Evolutionary conservation across 1,284 basidiomycete genomes (phyloP).

Genomic region (Moesziomyces antarcticus): DNA sequence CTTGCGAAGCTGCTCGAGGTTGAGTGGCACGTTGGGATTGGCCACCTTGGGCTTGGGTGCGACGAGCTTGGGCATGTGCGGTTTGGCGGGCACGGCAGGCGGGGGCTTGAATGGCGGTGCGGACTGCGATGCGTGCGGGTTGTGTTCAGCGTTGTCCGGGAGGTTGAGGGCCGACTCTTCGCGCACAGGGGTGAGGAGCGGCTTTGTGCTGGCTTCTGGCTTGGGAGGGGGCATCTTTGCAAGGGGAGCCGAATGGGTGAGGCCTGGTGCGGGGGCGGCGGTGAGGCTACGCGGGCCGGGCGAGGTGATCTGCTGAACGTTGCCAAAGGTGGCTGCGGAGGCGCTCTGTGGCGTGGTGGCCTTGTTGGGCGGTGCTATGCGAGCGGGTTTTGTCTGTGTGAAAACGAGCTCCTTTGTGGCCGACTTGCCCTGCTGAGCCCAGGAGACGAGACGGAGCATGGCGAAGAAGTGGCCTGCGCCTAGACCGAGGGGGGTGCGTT

Average conservation of each 20-base stretch:
- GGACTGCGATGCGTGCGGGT: conserved; percentile 2
- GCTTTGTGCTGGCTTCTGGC: conserved; percentile 41
- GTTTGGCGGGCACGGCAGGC: conserved; percentile 50
- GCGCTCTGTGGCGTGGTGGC: conserved; percentile 36
- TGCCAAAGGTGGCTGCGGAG: conserved; percentile 33
- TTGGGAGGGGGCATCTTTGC: conserved; percentile 31
- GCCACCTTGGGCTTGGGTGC: conserved; percentile 48
- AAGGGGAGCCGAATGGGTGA: conserved; percentile 4
- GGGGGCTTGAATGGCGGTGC: conserved; percentile 21
- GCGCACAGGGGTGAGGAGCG: conserved; percentile 42
- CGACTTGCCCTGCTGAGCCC: conserved; percentile 60
- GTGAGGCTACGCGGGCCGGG: conserved; percentile 36
- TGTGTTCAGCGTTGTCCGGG: conserved; percentile 8
- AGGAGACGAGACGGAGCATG: conserved; percentile 63
- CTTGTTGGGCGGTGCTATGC: conserved; percentile 30
- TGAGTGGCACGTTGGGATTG: conserved; percentile 41
- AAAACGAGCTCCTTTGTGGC: conserved; percentile 58
- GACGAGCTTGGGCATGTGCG: conserved; percentile 45
- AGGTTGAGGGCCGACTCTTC: conserved; percentile 23
- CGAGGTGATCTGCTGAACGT: conserved; percentile 28
- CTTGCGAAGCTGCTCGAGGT: conserved; percentile 33
- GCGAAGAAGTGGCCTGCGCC: conserved; percentile 64
- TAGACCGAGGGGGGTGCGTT: conserved; percentile 62
- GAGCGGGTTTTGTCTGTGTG: conserved; percentile 58
- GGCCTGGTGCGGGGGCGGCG: conserved; percentile 21